Conservation (phyloP, 1,139 yeast species). For the Keqinozyma sinolaborantium region DNA sequence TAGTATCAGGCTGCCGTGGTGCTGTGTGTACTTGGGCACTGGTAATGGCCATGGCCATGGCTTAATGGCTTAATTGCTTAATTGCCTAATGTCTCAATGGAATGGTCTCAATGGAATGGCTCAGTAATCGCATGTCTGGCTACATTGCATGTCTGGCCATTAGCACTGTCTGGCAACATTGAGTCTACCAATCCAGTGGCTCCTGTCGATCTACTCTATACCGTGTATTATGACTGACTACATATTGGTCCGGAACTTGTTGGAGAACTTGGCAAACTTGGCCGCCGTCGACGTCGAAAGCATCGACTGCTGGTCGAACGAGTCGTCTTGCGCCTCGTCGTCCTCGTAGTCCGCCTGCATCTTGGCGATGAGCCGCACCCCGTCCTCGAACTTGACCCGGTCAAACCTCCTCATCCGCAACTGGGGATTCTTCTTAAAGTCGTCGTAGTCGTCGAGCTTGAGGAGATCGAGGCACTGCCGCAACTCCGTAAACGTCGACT, state of each 20-base stretch:
- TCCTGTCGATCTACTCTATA: too few relatives aligned
- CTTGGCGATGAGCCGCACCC: constrained; percentile 33
- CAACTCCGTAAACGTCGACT: constrained; percentile 43
- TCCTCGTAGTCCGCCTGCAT: constrained; percentile 23
- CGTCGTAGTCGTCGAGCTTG: constrained; percentile 36
- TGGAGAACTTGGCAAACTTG: constrained; percentile 41
- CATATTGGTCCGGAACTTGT: constrained; percentile 7
- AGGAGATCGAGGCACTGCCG: constrained; percentile 44
- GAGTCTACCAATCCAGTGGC: too few relatives aligned
- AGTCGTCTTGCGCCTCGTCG: constrained; percentile 12
- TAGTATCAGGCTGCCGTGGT: too few relatives aligned
- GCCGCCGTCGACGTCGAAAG: constrained; percentile 30
- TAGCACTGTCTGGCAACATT: too few relatives aligned
- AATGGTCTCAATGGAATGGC: too few relatives aligned
- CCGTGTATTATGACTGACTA: too few relatives aligned
- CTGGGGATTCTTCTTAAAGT: constrained; percentile 34
- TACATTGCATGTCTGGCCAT: too few relatives aligned
- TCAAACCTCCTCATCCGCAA: constrained; percentile 42
- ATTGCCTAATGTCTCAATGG: too few relatives aligned
- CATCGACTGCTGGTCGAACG: constrained; percentile 22
- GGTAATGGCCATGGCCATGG: too few relatives aligned
- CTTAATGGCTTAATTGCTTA: too few relatives aligned
- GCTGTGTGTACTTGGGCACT: too few relatives aligned
- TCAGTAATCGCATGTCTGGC: too few relatives aligned
- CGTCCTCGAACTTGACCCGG: constrained; percentile 40